Conservation (phyloP, 1,139 yeast genomes). For the Geotrichum reessii region DNA sequence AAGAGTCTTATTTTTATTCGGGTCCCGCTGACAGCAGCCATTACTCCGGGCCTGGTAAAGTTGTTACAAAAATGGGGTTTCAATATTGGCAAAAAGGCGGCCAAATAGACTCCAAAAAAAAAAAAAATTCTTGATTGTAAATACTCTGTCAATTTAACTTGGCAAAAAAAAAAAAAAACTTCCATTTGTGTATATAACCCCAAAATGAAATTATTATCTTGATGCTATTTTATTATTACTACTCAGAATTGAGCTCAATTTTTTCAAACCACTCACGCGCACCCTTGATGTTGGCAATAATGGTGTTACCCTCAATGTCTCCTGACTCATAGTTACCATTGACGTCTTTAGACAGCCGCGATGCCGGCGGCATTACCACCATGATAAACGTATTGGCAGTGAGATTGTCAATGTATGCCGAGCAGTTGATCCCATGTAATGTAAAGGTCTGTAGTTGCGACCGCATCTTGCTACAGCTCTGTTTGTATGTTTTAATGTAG, state of each 20-base stretch:
- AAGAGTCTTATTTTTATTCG: slow-evolving; percentile 73
- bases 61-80: slow-evolving; percentile 72
- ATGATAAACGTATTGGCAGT: slow-evolving; percentile 72
- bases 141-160: too few relatives aligned
- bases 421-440: slow-evolving; percentile 65
- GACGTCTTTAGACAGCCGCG: slow-evolving; percentile 1
- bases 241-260: slow-evolving; percentile 34
- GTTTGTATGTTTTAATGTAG: slow-evolving; percentile 90
- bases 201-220: too few relatives aligned
- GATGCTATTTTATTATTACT: too few relatives aligned
- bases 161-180: too few relatives aligned
- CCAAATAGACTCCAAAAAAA: slow-evolving; percentile 29
- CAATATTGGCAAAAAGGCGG: slow-evolving; percentile 53
- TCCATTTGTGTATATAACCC: not conserved
- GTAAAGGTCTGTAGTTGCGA: slow-evolving; percentile 76
- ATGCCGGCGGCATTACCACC: slow-evolving; percentile 48
- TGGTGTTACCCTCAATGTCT: slow-evolving; percentile 55
- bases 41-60: slow-evolving; percentile 75
- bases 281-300: slow-evolving; percentile 60
- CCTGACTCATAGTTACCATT: slow-evolving; percentile 24
- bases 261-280: slow-evolving; percentile 64
- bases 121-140: not conserved
- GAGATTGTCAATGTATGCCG: slow-evolving; percentile 63
- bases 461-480: slow-evolving; percentile 81
- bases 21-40: slow-evolving; percentile 85